A percentile compares a stretch with the other conserved stretches of the same genome.
phyloP scores from a whole-genome alignment of 192 early-diverging fungal genomes.

The Dissophora globulifera region DNA sequence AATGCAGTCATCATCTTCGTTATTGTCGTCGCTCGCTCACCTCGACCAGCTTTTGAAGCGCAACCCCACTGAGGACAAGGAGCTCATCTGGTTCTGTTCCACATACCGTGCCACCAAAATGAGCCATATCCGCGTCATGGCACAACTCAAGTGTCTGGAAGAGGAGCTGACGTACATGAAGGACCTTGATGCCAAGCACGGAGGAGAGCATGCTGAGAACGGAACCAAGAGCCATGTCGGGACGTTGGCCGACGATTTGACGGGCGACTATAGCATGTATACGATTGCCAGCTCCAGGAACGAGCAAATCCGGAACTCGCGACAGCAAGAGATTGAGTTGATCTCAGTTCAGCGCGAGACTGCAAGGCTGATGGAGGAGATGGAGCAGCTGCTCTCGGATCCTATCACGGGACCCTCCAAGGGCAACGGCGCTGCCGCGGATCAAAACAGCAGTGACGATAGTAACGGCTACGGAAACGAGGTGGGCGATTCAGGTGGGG shows the following conservation, averaged over 20 bases:
- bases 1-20: neutral
- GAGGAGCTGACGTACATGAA: slow-evolving; percentile 31
- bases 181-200: slow-evolving; percentile 12
- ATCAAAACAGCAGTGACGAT: neutral
- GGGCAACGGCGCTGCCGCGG: too few relatives aligned
- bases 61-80: slow-evolving; percentile 23
- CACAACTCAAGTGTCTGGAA: slow-evolving; percentile 41
- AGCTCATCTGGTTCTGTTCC: slow-evolving; percentile 35
- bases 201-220: too few relatives aligned
- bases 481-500: slow-evolving; percentile 10
- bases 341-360: slow-evolving; percentile 44
- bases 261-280: slow-evolving; percentile 14
- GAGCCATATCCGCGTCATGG: slow-evolving; percentile 43
- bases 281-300: slow-evolving; percentile 32
- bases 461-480: too few relatives aligned
- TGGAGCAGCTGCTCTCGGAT: slow-evolving; percentile 44
- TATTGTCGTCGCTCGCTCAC: neutral
- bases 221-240: neutral
- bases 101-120: slow-evolving; percentile 51
- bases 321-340: slow-evolving; percentile 45
- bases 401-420: neutral
- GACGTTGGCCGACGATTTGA: neutral
- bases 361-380: slow-evolving; percentile 19
- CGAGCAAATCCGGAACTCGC: slow-evolving; percentile 19
- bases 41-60: slow-evolving; percentile 13